Percentiles rank a stretch among this genome's conserved stretches.
These are phyloP conservation scores for Penicillium hesseltinei DNA, from an alignment of 2,329 filamentous ascomycete genomes.

Conservation along the genomic window DNA sequence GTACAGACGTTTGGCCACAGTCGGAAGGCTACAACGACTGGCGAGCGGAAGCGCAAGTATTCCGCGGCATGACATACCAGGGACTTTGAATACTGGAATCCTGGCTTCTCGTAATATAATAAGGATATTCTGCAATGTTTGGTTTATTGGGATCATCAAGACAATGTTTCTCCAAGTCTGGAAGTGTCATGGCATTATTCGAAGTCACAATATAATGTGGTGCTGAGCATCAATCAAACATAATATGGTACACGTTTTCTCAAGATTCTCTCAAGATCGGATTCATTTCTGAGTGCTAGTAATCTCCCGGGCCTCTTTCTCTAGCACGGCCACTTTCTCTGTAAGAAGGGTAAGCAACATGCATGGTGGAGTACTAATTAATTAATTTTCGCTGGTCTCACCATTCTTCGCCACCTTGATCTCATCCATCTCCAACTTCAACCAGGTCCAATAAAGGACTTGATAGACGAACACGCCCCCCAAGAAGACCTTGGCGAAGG, in stretches of 20 bases:
- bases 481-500: conserved; percentile 50
- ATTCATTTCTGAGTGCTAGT: conserved; percentile 30
- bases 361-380: not conserved
- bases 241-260: conserved; percentile 15
- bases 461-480: conserved; percentile 51
- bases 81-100: not conserved
- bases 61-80: not conserved
- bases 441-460: conserved; percentile 48
- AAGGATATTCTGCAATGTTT: conserved; percentile 1
- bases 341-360: not conserved
- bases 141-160: not conserved
- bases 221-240: not conserved
- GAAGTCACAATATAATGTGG: conserved; percentile 10
- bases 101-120: not conserved
- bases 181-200: not conserved
- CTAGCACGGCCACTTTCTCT: conserved; percentile 38
- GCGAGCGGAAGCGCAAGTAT: conserved; percentile 17
- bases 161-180: not conserved
- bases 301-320: conserved; percentile 38
- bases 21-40: not conserved
- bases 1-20: not conserved
- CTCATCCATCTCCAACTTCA: conserved; percentile 49
- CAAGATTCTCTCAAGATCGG: not conserved
- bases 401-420: conserved; percentile 43
- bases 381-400: conserved; percentile 11